phyloP scores from a whole-genome alignment of 1,139 yeast species.

The Pichia inconspicua region DNA sequence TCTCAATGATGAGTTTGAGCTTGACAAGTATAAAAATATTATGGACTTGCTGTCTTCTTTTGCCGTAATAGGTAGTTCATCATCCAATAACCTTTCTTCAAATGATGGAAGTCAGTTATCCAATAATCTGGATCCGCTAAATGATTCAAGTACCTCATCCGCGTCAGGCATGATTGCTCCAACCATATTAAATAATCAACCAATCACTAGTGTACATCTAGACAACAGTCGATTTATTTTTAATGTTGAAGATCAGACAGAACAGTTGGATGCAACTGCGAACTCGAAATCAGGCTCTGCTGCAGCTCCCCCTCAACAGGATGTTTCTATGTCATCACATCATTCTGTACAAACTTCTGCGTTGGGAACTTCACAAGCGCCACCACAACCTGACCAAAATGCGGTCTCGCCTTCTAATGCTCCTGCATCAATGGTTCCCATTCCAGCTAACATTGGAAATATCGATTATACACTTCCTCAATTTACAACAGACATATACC shows the following conservation, averaged over 20 bases:
- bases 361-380: not conserved
- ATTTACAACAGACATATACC: not conserved
- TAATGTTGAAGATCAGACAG: not conserved
- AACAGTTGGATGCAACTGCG: not conserved
- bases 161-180: not conserved
- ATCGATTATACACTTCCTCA: not conserved
- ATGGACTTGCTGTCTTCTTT: conserved; percentile 2
- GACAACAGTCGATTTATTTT: not conserved
- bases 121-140: not conserved
- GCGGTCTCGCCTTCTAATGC: not conserved
- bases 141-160: not conserved
- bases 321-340: not conserved
- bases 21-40: conserved; percentile 6
- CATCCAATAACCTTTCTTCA: not conserved
- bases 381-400: not conserved
- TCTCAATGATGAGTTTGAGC: conserved; percentile 2
- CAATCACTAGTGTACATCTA: not conserved
- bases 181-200: not conserved
- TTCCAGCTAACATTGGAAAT: not conserved
- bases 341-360: not conserved
- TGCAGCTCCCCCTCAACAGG: not conserved
- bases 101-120: not conserved
- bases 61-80: not conserved
- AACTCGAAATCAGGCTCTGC: not conserved
- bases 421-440: not conserved